Evolutionary conservation across 306 rosid genomes (phyloP).

Genomic region (Cajanus cajan): DNA sequence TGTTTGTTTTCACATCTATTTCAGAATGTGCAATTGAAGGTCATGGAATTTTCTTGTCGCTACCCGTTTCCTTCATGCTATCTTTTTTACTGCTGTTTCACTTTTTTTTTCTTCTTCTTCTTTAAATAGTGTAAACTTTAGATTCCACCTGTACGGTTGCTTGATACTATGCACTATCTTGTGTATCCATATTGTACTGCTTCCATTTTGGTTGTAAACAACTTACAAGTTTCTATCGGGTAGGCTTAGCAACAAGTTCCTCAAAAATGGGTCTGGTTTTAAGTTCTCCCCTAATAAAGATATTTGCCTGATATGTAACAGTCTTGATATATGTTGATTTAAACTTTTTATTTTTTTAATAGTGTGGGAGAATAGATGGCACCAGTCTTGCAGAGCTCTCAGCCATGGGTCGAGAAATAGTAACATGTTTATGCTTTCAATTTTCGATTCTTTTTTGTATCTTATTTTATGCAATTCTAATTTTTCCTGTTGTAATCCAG

Average conservation of each 20-base stretch:
- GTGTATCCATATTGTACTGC: neutral
- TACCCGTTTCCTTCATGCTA: neutral
- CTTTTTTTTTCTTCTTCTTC: neutral
- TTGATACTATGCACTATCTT: neutral
- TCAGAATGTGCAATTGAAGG: neutral
- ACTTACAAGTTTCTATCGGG: neutral
- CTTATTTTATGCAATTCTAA: neutral
- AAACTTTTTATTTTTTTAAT: neutral
- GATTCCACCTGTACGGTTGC: neutral
- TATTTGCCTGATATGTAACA: neutral
- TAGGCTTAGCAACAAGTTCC: neutral
- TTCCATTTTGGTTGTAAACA: neutral
- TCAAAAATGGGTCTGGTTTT: neutral
- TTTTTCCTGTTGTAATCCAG: constrained; percentile 35
- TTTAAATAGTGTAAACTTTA: neutral
- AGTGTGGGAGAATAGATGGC: constrained; percentile 46
- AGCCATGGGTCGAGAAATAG: constrained; percentile 98
- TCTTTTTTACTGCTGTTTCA: neutral
- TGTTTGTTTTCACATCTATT: neutral
- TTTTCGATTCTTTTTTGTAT: neutral
- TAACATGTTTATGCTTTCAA: constrained; percentile 1
- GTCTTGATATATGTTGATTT: neutral
- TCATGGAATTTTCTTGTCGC: neutral
- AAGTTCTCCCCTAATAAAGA: neutral
- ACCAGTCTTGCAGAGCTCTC: constrained; percentile 73